phyloP scores from a whole-genome alignment of 2,329 filamentous ascomycete species.

The Pochonia chlamydosporia region DNA sequence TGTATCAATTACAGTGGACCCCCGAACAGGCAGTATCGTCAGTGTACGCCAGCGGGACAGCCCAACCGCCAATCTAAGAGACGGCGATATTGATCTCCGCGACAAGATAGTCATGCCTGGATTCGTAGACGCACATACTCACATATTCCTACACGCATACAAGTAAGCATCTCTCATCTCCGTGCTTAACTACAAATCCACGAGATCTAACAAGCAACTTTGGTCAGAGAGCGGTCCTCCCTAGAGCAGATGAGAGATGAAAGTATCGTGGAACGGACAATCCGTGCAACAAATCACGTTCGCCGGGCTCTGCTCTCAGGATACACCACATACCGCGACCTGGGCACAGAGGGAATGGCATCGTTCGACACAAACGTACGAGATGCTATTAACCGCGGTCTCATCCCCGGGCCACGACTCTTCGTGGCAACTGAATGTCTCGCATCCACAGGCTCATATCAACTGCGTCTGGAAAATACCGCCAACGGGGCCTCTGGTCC shows the following conservation, averaged over 20 bases:
- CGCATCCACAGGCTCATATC: slow-evolving; percentile 40
- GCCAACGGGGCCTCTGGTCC: slow-evolving; percentile 3
- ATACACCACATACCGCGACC: slow-evolving; percentile 53
- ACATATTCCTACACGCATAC: slow-evolving; percentile 50
- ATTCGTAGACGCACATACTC: slow-evolving; percentile 49
- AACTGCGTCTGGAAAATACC: slow-evolving; percentile 40
- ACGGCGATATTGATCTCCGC: slow-evolving; percentile 46
- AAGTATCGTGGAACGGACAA: slow-evolving; percentile 48
- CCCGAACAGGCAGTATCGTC: too few relatives aligned
- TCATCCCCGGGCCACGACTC: slow-evolving; percentile 48
- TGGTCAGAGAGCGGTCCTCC: slow-evolving; percentile 28
- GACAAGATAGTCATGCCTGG: slow-evolving; percentile 45
- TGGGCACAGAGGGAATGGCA: slow-evolving; percentile 46
- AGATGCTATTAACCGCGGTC: slow-evolving; percentile 47
- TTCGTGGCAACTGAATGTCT: slow-evolving; percentile 49
- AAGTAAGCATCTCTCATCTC: too few relatives aligned
- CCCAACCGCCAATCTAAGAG: too few relatives aligned
- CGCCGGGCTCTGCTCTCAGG: slow-evolving; percentile 48
- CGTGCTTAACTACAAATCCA: too few relatives aligned
- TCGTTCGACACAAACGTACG: slow-evolving; percentile 45
- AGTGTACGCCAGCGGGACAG: too few relatives aligned
- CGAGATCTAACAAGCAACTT: too few relatives aligned
- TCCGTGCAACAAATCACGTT: slow-evolving; percentile 48
- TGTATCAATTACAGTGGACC: too few relatives aligned
- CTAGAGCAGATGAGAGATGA: slow-evolving; percentile 51